phyloP scores from a whole-genome alignment of 2,329 filamentous ascomycete genomes.

The Myriosclerotinia duriaeana region DNA sequence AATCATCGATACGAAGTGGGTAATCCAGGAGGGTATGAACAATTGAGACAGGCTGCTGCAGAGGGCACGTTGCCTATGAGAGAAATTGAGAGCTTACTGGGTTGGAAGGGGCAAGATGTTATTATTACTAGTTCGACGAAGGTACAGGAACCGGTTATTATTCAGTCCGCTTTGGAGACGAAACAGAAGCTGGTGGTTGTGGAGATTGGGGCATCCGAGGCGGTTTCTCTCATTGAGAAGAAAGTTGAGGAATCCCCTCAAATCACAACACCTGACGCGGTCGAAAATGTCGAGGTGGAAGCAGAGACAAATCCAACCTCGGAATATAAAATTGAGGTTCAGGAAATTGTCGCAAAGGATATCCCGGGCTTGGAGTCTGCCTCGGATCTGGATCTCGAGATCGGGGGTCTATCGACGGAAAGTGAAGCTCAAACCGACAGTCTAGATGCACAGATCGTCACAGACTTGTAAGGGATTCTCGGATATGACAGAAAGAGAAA shows the following conservation, averaged over 20 bases:
- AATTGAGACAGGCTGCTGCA: neutral
- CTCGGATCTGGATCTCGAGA: no score
- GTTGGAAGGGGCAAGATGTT: neutral
- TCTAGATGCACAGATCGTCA: no score
- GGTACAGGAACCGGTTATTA: neutral
- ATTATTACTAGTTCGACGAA: neutral
- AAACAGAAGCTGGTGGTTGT: neutral
- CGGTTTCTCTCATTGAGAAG: neutral
- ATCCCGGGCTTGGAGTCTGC: neutral
- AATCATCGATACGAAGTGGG: constrained; percentile 5
- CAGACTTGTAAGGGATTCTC: neutral
- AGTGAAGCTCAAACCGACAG: neutral
- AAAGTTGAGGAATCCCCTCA: neutral
- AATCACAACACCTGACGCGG: neutral
- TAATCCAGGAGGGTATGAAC: neutral
- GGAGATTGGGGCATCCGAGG: constrained; percentile 1
- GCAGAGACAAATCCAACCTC: neutral
- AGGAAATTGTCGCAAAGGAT: neutral
- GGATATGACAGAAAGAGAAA: neutral
- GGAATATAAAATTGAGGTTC: neutral
- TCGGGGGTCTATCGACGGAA: neutral
- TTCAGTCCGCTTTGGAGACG: neutral
- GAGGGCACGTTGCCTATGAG: neutral
- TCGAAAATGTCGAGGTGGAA: neutral
- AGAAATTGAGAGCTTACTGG: neutral